Base-by-base conservation (phyloP, 2,329 filamentous ascomycete species). In the Teratosphaeria gauchensis region DNA sequence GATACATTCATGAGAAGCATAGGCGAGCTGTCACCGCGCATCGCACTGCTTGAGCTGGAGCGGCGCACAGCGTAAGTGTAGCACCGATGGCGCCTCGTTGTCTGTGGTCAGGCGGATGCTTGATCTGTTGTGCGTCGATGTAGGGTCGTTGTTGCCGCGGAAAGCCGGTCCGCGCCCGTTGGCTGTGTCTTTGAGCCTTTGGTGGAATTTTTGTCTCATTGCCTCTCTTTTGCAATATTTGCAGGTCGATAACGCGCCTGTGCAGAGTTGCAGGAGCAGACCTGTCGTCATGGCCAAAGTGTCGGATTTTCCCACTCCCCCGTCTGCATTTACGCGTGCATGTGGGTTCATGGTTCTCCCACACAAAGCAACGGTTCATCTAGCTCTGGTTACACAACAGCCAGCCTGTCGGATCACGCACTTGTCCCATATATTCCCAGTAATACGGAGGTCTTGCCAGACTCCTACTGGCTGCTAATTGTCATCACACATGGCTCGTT, bases 281-380 rank as follows among this genome's bases (percentile, higher is more conserved):
- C 42, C 16, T 48, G 42, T 21, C 42, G 42, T 48, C 42, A 21
- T 21, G 42, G 42, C 42, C 16, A 21, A 19, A 8, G 42, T 21
- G 42, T n/a, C 42, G 42, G 42, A 19, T 48, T 19, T 11, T 21
- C 42, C 42, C 16, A 19, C n/a, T 21, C 42, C n/a, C 42, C 42
- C 21, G 42, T 19, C 42, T 7, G 42, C 42, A 11, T 24, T 4
- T n/a, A 48, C 42, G 42, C 42, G 42, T 48, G 42, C 42, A 48
- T 48, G 42, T 35, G 33, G 33, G 9, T 35, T 11, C 33, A 46
- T 46, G 38, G 42, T 48, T 56, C 38, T 31, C 24, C 55, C 55
- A 51, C 46, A 56, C 55, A 56, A 56, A 56, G 55, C 38, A 51
- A 51, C 38, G 24, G 55, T 56, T 56, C 55, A 48, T 48, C 42